phyloP scores from a whole-genome alignment of 768 basidiomycete genomes.

The Russula compacta region DNA sequence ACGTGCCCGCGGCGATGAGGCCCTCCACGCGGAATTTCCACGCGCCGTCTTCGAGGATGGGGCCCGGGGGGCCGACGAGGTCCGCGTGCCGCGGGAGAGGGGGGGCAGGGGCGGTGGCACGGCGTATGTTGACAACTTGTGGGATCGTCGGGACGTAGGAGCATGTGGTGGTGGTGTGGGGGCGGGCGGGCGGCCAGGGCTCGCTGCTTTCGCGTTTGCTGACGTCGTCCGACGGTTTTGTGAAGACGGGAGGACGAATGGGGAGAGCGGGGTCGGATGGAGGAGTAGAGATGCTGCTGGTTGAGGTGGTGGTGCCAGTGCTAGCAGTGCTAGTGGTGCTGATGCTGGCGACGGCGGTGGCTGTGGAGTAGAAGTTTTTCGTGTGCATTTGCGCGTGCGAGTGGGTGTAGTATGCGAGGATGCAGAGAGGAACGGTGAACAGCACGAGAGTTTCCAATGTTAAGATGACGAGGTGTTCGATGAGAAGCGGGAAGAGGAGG shows the following conservation, averaged over 20 bases:
- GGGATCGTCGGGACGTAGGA: background rate
- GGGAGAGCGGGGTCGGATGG: background rate
- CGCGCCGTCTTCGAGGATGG: background rate
- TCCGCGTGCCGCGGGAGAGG: background rate
- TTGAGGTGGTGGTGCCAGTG: no score
- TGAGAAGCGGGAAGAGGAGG: background rate
- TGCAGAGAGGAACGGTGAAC: background rate
- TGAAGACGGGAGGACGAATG: background rate
- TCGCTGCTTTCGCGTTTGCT: background rate
- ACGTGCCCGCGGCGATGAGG: conserved; percentile 6
- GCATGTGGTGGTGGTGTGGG: no score
- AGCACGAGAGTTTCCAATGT: background rate
- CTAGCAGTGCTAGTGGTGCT: no score
- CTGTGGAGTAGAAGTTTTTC: background rate
- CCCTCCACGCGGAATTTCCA: conserved; percentile 5
- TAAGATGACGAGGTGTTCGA: background rate
- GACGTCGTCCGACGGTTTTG: background rate
- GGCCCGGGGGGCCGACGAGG: background rate
- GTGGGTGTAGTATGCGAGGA: conserved; percentile 1
- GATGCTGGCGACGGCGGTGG: background rate
- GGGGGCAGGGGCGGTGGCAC: background rate
- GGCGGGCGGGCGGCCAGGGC: background rate
- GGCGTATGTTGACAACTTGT: background rate
- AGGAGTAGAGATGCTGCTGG: background rate
- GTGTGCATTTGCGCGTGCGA: background rate